Evolutionary conservation across 108 stramenopile genomes (phyloP).

Genomic region (Aureococcus anophagefferens): DNA sequence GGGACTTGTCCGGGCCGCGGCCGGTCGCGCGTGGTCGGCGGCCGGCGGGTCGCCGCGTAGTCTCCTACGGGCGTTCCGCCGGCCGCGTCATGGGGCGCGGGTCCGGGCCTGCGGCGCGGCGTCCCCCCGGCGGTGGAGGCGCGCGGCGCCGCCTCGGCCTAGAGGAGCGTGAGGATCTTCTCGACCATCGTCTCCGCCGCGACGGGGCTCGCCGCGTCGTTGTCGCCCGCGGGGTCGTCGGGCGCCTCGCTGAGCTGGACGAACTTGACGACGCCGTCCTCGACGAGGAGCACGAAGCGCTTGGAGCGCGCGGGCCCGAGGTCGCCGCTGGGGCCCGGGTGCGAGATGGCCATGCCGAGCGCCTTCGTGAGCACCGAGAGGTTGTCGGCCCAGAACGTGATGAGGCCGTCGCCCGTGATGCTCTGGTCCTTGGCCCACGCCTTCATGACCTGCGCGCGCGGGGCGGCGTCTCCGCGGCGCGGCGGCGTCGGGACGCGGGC

Average conservation of each 20-base stretch:
- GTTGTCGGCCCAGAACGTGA: constrained; percentile 35
- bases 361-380: constrained; percentile 21
- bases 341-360: constrained; percentile 36
- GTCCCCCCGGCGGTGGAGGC: no score
- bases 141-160: no score
- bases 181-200: not conserved
- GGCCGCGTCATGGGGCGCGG: no score
- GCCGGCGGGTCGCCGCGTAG: no score
- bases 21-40: no score
- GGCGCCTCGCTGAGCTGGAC: constrained; percentile 29
- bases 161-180: not conserved
- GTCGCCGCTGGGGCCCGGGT: constrained; percentile 31
- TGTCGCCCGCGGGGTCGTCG: constrained; percentile 44
- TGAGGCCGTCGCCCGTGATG: constrained; percentile 8
- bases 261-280: constrained; percentile 28
- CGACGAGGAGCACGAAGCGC: constrained; percentile 37
- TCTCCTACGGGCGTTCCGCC: no score
- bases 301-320: constrained; percentile 39
- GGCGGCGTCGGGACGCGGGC: no score
- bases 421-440: constrained; percentile 33
- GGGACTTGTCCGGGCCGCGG: no score
- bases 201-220: constrained; percentile 18
- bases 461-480: no score
- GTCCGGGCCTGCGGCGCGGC: no score
- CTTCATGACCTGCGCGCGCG: no score